Evolutionary conservation across 2,329 filamentous ascomycete species (phyloP).

Genomic region (Exophiala alcalophila): DNA sequence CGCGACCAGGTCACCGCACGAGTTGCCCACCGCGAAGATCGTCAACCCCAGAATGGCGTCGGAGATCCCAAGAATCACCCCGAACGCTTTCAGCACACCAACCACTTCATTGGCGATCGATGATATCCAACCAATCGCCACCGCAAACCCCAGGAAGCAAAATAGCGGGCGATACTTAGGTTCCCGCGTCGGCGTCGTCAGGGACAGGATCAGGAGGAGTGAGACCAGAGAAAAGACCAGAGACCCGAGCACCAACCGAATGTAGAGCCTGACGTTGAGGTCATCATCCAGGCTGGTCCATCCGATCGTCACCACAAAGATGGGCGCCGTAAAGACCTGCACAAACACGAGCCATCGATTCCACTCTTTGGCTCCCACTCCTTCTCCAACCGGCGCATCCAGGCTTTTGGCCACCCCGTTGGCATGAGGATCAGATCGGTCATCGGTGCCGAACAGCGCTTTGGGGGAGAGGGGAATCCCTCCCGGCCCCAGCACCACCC

Average conservation of each 20-base stretch:
- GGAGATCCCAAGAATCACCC: conserved; percentile 79
- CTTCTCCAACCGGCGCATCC: conserved; percentile 37
- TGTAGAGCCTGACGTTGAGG: conserved; percentile 44
- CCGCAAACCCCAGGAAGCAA: conserved; percentile 85
- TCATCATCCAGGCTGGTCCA: conserved; percentile 57
- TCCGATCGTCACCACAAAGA: conserved; percentile 74
- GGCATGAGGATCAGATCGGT: conserved; percentile 20
- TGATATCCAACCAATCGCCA: conserved; percentile 93
- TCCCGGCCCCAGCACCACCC: conserved; percentile 38
- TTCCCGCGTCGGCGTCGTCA: conserved; percentile 64
- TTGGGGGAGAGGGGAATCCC: conserved; percentile 34
- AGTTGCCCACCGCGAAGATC: conserved; percentile 95
- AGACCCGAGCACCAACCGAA: conserved; percentile 60
- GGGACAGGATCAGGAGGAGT: conserved; percentile 63
- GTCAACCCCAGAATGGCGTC: conserved; percentile 94
- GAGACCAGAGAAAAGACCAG: conserved; percentile 66
- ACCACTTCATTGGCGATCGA: conserved; percentile 95
- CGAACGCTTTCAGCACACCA: conserved; percentile 86
- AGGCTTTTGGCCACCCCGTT: conserved; percentile 31
- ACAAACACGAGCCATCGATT: conserved; percentile 85
- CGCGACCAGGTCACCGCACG: conserved; percentile 86
- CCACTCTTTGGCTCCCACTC: conserved; percentile 59
- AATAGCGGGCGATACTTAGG: conserved; percentile 74
- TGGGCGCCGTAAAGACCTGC: conserved; percentile 81
- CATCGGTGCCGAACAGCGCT: conserved; percentile 4